These are phyloP conservation scores for Viridothelium virens DNA, from an alignment of 495 filamentous ascomycete genomes.

Conservation along the genomic window DNA sequence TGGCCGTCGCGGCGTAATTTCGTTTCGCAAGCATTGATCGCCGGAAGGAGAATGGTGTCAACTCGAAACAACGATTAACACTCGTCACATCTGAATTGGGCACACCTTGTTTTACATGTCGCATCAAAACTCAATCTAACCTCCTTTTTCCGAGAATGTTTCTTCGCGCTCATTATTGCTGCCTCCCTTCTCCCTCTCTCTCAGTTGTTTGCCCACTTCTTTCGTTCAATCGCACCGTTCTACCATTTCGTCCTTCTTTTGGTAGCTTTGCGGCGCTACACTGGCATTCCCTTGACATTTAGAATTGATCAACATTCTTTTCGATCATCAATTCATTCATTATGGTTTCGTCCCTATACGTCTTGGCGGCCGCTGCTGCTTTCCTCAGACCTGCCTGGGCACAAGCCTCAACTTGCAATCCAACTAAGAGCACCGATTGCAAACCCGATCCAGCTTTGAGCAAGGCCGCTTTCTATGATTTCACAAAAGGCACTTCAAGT, in stretches of 20 bases:
- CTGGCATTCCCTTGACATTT: neutral
- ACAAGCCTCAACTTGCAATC: conserved; percentile 5
- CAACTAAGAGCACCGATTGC: conserved; percentile 39
- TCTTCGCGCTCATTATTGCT: too few relatives aligned
- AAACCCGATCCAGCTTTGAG: conserved; percentile 76
- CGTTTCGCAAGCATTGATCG: too few relatives aligned
- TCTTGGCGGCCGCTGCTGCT: neutral
- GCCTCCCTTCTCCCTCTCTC: neutral
- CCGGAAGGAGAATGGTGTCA: too few relatives aligned
- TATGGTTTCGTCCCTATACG: neutral
- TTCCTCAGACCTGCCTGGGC: neutral
- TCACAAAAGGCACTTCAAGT: conserved; percentile 59
- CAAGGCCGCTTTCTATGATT: conserved; percentile 68
- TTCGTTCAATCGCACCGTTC: neutral
- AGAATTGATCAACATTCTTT: neutral
- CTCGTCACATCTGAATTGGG: too few relatives aligned
- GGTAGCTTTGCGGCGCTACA: neutral
- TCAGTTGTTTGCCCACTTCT: too few relatives aligned
- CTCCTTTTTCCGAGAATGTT: too few relatives aligned
- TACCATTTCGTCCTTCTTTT: neutral
- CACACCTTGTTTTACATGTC: too few relatives aligned
- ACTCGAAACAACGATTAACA: too few relatives aligned
- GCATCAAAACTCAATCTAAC: too few relatives aligned
- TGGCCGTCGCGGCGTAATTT: too few relatives aligned
- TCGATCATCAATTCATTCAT: neutral